Evolutionary conservation across 2,329 filamentous ascomycete genomes (phyloP).

Genomic region (Hysterium pulicare): DNA sequence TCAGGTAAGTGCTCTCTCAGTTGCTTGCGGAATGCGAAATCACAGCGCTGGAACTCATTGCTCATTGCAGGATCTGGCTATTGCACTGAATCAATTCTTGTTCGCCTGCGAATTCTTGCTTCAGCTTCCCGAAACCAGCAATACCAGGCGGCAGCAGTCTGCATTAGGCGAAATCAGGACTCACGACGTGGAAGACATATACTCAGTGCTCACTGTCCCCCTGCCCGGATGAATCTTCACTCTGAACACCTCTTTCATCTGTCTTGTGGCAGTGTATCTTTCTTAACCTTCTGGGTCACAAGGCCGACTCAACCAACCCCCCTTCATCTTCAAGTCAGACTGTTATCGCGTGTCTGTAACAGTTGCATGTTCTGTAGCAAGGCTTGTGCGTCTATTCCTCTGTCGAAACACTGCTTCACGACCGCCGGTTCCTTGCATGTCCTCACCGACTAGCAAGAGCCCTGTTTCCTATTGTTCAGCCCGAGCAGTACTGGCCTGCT

Average conservation of each 20-base stretch:
- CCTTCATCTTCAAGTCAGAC: conserved; percentile 16
- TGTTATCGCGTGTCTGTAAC: conserved; percentile 18
- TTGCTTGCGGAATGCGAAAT: no score
- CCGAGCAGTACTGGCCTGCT: conserved; percentile 12
- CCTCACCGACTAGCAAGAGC: conserved; percentile 10
- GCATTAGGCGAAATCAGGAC: conserved; percentile 25
- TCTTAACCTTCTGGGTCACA: conserved; percentile 27
- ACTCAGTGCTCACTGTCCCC: conserved; percentile 35
- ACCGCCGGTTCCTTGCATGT: conserved; percentile 17
- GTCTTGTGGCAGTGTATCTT: conserved; percentile 29
- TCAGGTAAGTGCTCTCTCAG: conserved; percentile 32
- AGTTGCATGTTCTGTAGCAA: conserved; percentile 20
- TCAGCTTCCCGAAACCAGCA: conserved; percentile 30
- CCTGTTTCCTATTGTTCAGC: conserved; percentile 12
- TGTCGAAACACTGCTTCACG: conserved; percentile 13
- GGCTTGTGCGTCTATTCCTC: conserved; percentile 17
- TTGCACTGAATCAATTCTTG: conserved; percentile 34
- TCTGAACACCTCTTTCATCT: conserved; percentile 30
- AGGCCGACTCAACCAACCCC: conserved; percentile 19
- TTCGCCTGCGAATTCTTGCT: conserved; percentile 22
- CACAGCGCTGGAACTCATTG: no score
- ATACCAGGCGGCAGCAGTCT: conserved; percentile 25
- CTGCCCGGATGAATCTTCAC: conserved; percentile 34
- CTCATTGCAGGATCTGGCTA: conserved; percentile 33
- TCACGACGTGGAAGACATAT: conserved; percentile 25